Conservation (phyloP, 129 eudicot genomes). For the Tagetes erecta region DNA sequence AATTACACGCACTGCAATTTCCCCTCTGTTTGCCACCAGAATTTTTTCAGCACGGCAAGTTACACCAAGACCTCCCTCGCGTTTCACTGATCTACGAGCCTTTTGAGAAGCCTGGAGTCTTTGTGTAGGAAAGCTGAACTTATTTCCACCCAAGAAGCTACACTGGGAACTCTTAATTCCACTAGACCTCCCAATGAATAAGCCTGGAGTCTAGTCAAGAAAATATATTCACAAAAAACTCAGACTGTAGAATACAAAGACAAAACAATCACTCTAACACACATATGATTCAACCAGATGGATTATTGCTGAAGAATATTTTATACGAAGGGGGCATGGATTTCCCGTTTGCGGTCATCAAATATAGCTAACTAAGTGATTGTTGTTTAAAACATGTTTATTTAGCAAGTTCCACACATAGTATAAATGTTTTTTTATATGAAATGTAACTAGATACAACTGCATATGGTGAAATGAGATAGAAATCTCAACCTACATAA, state of each 20-base stretch:
- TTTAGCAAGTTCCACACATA: conserved; percentile 10
- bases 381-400: neutral
- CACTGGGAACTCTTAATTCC: conserved; percentile 77
- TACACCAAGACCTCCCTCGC: conserved; percentile 65
- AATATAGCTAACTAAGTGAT: conserved; percentile 4
- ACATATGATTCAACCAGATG: neutral
- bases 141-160: conserved; percentile 64
- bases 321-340: neutral
- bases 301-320: neutral
- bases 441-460: neutral
- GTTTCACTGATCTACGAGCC: conserved; percentile 44
- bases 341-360: conserved; percentile 7
- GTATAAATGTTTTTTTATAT: neutral
- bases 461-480: conserved; percentile 13
- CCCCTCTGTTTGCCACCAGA: conserved; percentile 98
- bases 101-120: conserved; percentile 49
- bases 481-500: neutral
- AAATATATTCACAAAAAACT: neutral
- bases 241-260: neutral
- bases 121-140: conserved; percentile 62
- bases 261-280: conserved; percentile 19
- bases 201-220: conserved; percentile 39
- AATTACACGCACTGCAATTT: conserved; percentile 95
- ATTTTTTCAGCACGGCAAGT: conserved; percentile 69
- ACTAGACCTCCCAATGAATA: conserved; percentile 54